Percentiles rank a stretch among this genome's conserved stretches.
Evolutionary conservation across 495 filamentous ascomycete genomes (phyloP).

Genomic region (Penicillium cosmopolitanum): DNA sequence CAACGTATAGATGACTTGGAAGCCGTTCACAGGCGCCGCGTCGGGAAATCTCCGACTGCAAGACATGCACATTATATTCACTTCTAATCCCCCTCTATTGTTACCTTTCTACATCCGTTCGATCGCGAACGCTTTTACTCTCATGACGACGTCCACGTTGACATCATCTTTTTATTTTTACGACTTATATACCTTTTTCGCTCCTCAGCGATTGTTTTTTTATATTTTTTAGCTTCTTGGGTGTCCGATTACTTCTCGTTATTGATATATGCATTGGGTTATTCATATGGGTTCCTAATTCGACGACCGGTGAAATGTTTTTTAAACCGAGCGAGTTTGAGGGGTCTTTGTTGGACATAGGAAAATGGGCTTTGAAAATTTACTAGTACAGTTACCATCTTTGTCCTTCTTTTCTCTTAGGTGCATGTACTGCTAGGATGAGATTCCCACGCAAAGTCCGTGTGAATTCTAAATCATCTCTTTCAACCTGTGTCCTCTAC

Average conservation of each 20-base stretch:
- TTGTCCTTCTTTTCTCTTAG: neutral
- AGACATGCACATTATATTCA: slow-evolving; percentile 21
- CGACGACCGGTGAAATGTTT: slow-evolving; percentile 19
- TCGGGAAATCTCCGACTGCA: slow-evolving; percentile 11
- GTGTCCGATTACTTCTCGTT: slow-evolving; percentile 26
- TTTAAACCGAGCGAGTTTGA: slow-evolving; percentile 16
- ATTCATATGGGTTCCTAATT: slow-evolving; percentile 21
- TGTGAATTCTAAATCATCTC: neutral
- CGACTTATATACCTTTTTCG: slow-evolving; percentile 28
- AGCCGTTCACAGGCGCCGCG: slow-evolving; percentile 4
- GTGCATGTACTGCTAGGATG: slow-evolving; percentile 10
- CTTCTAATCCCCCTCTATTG: slow-evolving; percentile 24
- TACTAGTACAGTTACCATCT: slow-evolving; percentile 12
- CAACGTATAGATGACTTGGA: slow-evolving; percentile 17
- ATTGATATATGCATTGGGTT: slow-evolving; percentile 26
- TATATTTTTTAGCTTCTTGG: slow-evolving; percentile 31
- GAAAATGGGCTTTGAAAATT: slow-evolving; percentile 19
- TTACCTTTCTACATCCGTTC: slow-evolving; percentile 22
- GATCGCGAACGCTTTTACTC: slow-evolving; percentile 21
- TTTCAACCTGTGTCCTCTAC: neutral
- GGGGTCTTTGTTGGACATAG: slow-evolving; percentile 24
- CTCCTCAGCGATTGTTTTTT: slow-evolving; percentile 28
- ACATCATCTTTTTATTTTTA: slow-evolving; percentile 24
- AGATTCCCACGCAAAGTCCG: slow-evolving; percentile 1
- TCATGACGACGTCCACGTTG: slow-evolving; percentile 25